Evolutionary conservation across 768 basidiomycete genomes (phyloP).

Genomic region (Leccinum olivaceopallidum): DNA sequence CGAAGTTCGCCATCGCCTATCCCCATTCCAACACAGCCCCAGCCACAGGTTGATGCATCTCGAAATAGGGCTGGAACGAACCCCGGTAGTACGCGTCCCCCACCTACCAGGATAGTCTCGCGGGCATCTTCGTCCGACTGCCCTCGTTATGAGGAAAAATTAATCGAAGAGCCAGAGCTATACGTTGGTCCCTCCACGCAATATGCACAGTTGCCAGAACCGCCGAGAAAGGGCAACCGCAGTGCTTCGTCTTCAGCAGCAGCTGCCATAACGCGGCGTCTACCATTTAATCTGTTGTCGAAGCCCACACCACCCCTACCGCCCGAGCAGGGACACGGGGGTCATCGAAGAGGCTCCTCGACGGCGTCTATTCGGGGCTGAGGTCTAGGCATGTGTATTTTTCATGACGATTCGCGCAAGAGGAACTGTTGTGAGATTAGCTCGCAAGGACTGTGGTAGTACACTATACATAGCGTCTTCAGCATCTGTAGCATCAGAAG

Average conservation of each 20-base stretch:
- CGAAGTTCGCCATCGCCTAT: conserved; percentile 48
- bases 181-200: conserved; percentile 68
- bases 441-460: conserved; percentile 19
- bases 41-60: conserved; percentile 42
- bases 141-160: conserved; percentile 37
- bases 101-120: conserved; percentile 41
- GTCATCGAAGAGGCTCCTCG: conserved; percentile 47
- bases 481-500: conserved; percentile 18
- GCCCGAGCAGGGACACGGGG: conserved; percentile 26
- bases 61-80: conserved; percentile 70
- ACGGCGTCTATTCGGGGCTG: conserved; percentile 37
- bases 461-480: conserved; percentile 11
- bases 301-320: conserved; percentile 44
- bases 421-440: conserved; percentile 30
- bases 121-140: conserved; percentile 62
- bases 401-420: conserved; percentile 3
- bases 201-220: conserved; percentile 72
- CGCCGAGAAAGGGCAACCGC: conserved; percentile 49
- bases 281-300: conserved; percentile 69
- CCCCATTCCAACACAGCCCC: conserved; percentile 35
- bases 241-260: conserved; percentile 44
- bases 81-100: conserved; percentile 50
- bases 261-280: conserved; percentile 52
- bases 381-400: conserved; percentile 11
- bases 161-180: conserved; percentile 46